Evolutionary conservation across 345 rosid species (phyloP).

Genomic region (Trapa bicornis): DNA sequence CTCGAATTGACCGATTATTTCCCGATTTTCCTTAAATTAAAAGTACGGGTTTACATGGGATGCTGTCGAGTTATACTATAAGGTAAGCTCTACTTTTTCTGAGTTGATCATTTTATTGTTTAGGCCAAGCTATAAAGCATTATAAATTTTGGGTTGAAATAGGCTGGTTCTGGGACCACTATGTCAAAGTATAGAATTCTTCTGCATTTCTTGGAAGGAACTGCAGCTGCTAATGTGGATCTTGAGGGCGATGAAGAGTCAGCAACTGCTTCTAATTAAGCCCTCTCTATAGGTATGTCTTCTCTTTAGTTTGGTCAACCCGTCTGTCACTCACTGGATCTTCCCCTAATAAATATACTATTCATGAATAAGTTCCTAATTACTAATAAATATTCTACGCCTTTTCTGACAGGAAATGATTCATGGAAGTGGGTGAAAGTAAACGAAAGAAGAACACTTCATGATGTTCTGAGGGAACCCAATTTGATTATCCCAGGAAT

Average conservation of each 20-base stretch:
- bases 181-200: slow-evolving; percentile 46
- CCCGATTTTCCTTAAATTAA: too few species aligned
- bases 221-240: slow-evolving; percentile 57
- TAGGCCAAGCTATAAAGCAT: background rate
- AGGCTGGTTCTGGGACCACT: slow-evolving; percentile 50
- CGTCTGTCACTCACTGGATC: too few species aligned
- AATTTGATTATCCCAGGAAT: slow-evolving; percentile 52
- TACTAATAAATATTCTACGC: background rate
- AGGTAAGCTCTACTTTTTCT: slow-evolving; percentile 33
- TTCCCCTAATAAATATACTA: background rate
- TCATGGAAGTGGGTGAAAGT: slow-evolving; percentile 55
- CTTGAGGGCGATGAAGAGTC: slow-evolving; percentile 33
- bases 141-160: slow-evolving; percentile 4
- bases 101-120: background rate
- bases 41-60: slow-evolving; percentile 22
- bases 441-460: slow-evolving; percentile 50
- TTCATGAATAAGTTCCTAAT: too few species aligned
- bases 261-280: slow-evolving; percentile 9
- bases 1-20: too few species aligned
- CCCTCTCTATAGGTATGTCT: slow-evolving; percentile 17
- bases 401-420: slow-evolving; percentile 22
- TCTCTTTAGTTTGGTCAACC: too few species aligned
- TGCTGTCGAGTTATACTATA: slow-evolving; percentile 64
- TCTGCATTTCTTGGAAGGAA: slow-evolving; percentile 60
- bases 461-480: slow-evolving; percentile 54